Evolutionary conservation across 768 basidiomycete genomes (phyloP).

Genomic region (Mycena rebaudengoi): DNA sequence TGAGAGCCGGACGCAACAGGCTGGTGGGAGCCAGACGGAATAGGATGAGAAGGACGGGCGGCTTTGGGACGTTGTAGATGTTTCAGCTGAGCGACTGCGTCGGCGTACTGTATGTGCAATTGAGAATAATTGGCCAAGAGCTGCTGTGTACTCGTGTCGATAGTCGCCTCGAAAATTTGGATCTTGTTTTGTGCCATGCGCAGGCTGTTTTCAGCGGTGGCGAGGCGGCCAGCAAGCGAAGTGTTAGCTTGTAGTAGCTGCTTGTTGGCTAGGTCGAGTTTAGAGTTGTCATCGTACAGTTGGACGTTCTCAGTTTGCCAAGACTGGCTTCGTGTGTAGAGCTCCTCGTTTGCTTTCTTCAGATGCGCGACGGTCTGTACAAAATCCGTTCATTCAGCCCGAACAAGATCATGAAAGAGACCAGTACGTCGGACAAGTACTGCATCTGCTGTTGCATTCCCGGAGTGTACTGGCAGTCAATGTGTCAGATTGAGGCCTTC

Average conservation of each 20-base stretch:
- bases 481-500: too few species aligned
- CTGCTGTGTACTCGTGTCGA: too few species aligned
- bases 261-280: conserved; percentile 25
- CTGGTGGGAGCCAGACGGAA: too few species aligned
- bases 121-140: too few species aligned
- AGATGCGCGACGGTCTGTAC: background rate
- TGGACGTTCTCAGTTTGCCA: conserved; percentile 37
- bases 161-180: too few species aligned
- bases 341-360: background rate
- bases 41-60: too few species aligned
- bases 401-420: conserved; percentile 38
- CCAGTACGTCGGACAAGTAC: conserved; percentile 42
- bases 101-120: too few species aligned
- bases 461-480: conserved; percentile 55
- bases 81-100: too few species aligned
- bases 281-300: conserved; percentile 49
- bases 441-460: conserved; percentile 48
- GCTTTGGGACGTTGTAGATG: too few species aligned
- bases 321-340: background rate
- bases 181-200: too few species aligned
- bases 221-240: background rate
- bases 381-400: background rate
- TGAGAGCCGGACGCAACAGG: too few species aligned
- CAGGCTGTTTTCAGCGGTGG: too few species aligned
- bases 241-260: background rate